Evolutionary conservation across 129 eudicot species (phyloP).

Genomic region (Pseudognaphalium luteoalbum): DNA sequence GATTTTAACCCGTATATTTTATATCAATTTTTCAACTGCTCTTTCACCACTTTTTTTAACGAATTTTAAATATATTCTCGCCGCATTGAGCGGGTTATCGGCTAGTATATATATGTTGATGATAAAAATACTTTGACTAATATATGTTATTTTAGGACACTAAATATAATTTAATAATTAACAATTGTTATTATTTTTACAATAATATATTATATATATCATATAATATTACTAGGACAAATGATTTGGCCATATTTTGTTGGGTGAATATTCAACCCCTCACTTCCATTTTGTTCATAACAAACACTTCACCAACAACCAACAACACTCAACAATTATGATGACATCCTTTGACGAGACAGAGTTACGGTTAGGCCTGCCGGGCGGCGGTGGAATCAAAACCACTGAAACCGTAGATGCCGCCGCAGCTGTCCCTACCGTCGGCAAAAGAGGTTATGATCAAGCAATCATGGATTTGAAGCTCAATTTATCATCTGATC

Average conservation of each 20-base stretch:
- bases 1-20: no score
- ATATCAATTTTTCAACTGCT: no score
- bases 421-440: constrained; percentile 21
- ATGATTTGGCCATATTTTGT: constrained; percentile 16
- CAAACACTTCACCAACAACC: constrained; percentile 19
- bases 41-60: no score
- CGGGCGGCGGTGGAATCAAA: constrained; percentile 49
- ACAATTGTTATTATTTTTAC: no score
- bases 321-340: neutral
- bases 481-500: constrained; percentile 55
- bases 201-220: no score
- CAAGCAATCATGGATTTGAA: constrained; percentile 74
- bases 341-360: constrained; percentile 67
- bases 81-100: no score
- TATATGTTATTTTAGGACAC: no score
- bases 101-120: no score
- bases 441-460: constrained; percentile 61
- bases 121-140: no score
- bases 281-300: constrained; percentile 10
- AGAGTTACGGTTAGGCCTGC: constrained; percentile 74
- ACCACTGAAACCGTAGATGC: constrained; percentile 13
- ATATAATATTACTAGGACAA: neutral
- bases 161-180: no score
- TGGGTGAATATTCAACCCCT: constrained; percentile 15
- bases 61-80: no score